Evolutionary conservation across 2,329 filamentous ascomycete genomes (phyloP).

Genomic region (Colletotrichum gigasporum): DNA sequence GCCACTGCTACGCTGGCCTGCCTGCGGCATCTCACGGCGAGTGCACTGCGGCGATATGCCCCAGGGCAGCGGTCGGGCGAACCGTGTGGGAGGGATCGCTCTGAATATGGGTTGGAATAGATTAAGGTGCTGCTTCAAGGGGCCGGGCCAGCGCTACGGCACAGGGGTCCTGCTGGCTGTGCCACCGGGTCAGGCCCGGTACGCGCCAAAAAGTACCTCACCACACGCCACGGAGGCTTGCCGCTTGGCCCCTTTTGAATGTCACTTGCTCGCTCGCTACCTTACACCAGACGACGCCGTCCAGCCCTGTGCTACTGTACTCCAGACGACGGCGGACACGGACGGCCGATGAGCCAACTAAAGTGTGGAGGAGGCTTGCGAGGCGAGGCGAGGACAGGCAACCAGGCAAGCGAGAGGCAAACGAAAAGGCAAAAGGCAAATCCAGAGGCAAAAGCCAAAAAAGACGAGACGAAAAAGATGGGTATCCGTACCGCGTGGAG

Average conservation of each 20-base stretch:
- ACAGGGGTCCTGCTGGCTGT: slow-evolving; percentile 26
- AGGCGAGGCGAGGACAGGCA: not conserved
- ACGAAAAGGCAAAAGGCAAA: not conserved
- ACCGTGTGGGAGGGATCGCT: slow-evolving; percentile 28
- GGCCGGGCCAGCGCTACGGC: slow-evolving; percentile 23
- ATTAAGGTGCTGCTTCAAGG: slow-evolving; percentile 33
- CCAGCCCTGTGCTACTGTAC: slow-evolving; percentile 2
- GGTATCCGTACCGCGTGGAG: not conserved
- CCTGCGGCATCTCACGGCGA: slow-evolving; percentile 10
- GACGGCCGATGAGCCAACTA: not conserved
- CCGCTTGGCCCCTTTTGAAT: slow-evolving; percentile 7
- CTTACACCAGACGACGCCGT: not conserved
- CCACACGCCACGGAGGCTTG: not conserved
- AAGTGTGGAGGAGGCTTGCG: slow-evolving; percentile 13
- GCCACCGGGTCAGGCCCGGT: not conserved
- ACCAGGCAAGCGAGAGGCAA: slow-evolving; percentile 13
- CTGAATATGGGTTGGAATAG: slow-evolving; percentile 26
- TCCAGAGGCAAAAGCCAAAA: not conserved
- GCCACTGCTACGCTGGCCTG: slow-evolving; percentile 4
- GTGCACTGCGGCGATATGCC: slow-evolving; percentile 10
- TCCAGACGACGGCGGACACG: slow-evolving; percentile 20
- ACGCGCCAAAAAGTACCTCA: not conserved
- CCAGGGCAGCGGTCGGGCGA: slow-evolving; percentile 21
- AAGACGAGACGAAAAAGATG: not conserved
- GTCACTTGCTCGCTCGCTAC: not conserved